Percentiles rank a stretch among this genome's conserved stretches.
Conservation (phyloP, 495 filamentous ascomycete species). For the Podospora pseudocomata region DNA sequence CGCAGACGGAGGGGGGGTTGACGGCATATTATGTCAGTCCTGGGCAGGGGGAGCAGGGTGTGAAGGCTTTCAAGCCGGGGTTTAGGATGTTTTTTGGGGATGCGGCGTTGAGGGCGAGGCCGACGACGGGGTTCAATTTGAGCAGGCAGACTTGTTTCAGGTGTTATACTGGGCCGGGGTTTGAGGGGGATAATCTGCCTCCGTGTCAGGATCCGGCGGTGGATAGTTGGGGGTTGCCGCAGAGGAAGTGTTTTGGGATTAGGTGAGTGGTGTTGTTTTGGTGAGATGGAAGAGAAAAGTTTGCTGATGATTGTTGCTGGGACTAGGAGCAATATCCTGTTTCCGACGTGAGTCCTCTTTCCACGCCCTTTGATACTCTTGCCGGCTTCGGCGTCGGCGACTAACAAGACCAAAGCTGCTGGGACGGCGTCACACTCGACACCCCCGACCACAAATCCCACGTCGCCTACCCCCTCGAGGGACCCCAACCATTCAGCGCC, state of each 20-base stretch:
- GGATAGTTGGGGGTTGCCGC: neutral
- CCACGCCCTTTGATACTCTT: too few species aligned
- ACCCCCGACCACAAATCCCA: constrained; percentile 33
- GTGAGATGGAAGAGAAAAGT: neutral
- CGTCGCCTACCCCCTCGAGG: constrained; percentile 32
- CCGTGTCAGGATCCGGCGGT: neutral
- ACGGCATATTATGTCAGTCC: constrained; percentile 1
- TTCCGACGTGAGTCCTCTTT: constrained; percentile 9
- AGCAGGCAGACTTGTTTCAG: neutral
- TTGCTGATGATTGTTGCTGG: neutral
- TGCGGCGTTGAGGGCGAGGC: neutral
- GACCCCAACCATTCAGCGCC: constrained; percentile 29
- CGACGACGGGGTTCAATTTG: neutral
- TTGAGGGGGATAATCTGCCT: neutral
- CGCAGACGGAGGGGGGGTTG: neutral
- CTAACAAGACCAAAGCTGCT: constrained; percentile 22
- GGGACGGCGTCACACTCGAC: constrained; percentile 37
- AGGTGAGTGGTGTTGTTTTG: neutral
- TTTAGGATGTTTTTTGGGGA: constrained; percentile 2
- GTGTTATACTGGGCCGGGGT: neutral
- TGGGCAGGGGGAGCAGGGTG: neutral
- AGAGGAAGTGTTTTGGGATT: constrained; percentile 1
- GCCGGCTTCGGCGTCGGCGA: too few species aligned
- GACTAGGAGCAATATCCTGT: constrained; percentile 13
- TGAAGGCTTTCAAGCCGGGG: neutral